Evolutionary conservation across 352 stramenopile species (phyloP).

Genomic region (Phytophthora multivora): DNA sequence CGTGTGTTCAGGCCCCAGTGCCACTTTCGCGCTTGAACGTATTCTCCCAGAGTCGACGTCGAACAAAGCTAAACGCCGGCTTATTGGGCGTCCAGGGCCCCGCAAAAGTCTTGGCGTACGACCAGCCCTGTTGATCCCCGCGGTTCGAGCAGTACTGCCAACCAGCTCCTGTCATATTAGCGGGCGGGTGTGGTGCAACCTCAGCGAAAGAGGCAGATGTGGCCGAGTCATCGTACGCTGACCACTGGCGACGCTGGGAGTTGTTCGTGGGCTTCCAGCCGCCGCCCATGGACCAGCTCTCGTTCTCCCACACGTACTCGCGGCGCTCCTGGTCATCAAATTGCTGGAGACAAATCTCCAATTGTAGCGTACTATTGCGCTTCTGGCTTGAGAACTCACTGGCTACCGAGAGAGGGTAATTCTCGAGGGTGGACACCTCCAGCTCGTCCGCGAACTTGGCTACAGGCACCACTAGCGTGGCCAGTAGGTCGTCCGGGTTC

Average conservation of each 20-base stretch:
- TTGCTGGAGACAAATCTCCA: slow-evolving; percentile 53
- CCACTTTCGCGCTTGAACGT: slow-evolving; percentile 38
- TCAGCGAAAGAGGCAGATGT: slow-evolving; percentile 55
- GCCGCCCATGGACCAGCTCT: slow-evolving; percentile 52
- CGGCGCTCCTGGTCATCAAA: slow-evolving; percentile 44
- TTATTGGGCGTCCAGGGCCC: slow-evolving; percentile 64
- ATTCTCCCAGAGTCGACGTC: slow-evolving; percentile 78
- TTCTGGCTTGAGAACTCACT: slow-evolving; percentile 49
- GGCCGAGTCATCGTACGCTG: slow-evolving; percentile 49
- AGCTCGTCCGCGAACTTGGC: slow-evolving; percentile 51
- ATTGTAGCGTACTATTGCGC: slow-evolving; percentile 51
- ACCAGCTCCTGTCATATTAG: slow-evolving; percentile 43
- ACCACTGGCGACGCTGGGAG: slow-evolving; percentile 55
- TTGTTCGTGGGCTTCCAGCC: slow-evolving; percentile 57
- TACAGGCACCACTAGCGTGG: slow-evolving; percentile 53
- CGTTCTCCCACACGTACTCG: slow-evolving; percentile 69
- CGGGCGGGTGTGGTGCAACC: slow-evolving; percentile 43
- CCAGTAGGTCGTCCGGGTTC: slow-evolving; percentile 70
- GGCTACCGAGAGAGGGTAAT: slow-evolving; percentile 54
- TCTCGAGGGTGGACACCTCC: slow-evolving; percentile 51
- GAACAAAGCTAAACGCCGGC: slow-evolving; percentile 57
- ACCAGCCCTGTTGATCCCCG: slow-evolving; percentile 64
- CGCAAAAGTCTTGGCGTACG: slow-evolving; percentile 66
- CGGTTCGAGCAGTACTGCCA: slow-evolving; percentile 61
- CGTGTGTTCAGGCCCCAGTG: slow-evolving; percentile 16